These are phyloP conservation scores for Hordeum pubiflorum DNA, from an alignment of 202 grass and related monocot species.

Conservation along the genomic window DNA sequence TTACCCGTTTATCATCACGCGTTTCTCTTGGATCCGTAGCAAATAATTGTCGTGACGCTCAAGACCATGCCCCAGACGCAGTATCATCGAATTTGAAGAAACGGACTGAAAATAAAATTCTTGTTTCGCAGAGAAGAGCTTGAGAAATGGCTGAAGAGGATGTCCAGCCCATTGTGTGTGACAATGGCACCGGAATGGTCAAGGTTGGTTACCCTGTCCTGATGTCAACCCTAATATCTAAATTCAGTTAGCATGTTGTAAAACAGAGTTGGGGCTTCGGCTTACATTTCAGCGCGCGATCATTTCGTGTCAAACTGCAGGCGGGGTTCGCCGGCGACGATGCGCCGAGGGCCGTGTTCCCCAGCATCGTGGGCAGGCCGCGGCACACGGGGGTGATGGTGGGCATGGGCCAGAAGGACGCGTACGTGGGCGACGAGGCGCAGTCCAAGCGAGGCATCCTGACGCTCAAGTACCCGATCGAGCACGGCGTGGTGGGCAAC, in stretches of 20 bases:
- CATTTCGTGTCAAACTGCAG: constrained; percentile 25
- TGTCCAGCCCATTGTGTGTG: constrained; percentile 73
- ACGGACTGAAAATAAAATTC: background rate
- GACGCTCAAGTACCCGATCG: constrained; percentile 80
- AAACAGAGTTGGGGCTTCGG: too few relatives aligned
- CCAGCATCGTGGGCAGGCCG: constrained; percentile 81
- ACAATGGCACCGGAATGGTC: constrained; percentile 93
- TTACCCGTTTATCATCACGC: background rate
- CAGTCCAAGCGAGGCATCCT: constrained; percentile 85
- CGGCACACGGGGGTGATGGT: constrained; percentile 96
- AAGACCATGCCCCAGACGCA: background rate
- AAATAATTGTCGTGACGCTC: background rate
- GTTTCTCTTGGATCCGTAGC: background rate
- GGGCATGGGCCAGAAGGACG: constrained; percentile 90
- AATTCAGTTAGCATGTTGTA: background rate
- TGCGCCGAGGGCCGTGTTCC: constrained; percentile 79
- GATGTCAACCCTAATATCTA: background rate
- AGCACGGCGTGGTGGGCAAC: constrained; percentile 80
- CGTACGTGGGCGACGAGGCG: constrained; percentile 83
- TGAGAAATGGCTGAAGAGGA: constrained; percentile 80
- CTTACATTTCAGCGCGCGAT: background rate
- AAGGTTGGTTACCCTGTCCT: constrained; percentile 41
- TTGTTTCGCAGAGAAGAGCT: constrained; percentile 10
- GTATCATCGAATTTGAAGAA: background rate
- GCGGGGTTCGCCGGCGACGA: constrained; percentile 88